phyloP scores from a whole-genome alignment of 257 asterid genomes.

The Avicennia marina region DNA sequence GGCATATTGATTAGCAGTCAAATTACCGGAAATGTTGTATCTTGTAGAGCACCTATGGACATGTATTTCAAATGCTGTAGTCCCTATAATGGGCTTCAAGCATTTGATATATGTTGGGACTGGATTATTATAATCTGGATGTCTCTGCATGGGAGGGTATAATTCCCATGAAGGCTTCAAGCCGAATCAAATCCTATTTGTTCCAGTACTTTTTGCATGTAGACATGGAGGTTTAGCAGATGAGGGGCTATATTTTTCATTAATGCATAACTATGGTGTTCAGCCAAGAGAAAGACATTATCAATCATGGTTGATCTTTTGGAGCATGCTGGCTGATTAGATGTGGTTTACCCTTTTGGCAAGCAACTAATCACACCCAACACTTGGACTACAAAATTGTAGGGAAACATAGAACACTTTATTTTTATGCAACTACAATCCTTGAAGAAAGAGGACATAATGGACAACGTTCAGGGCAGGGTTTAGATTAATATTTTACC shows the following conservation, averaged over 20 bases:
- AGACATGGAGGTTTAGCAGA: slow-evolving; percentile 84
- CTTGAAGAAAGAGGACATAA: too few species aligned
- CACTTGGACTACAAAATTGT: too few species aligned
- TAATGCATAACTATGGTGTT: slow-evolving; percentile 67
- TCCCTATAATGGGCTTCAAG: slow-evolving; percentile 59
- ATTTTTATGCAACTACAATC: too few species aligned
- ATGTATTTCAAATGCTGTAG: slow-evolving; percentile 97
- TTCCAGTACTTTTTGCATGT: slow-evolving; percentile 86
- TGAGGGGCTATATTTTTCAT: slow-evolving; percentile 65
- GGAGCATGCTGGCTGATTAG: slow-evolving; percentile 83
- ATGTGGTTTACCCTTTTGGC: slow-evolving; percentile 65
- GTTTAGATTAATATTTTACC: not conserved
- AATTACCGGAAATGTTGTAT: slow-evolving; percentile 54
- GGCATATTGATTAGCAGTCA: slow-evolving; percentile 60
- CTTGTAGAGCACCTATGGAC: slow-evolving; percentile 81
- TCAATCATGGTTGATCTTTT: slow-evolving; percentile 78
- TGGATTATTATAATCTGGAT: slow-evolving; percentile 85
- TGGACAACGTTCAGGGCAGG: too few species aligned
- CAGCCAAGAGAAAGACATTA: slow-evolving; percentile 77
- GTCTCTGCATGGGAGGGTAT: slow-evolving; percentile 74
- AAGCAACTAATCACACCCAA: not conserved
- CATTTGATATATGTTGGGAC: slow-evolving; percentile 55
- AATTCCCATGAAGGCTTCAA: slow-evolving; percentile 65
- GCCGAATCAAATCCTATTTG: slow-evolving; percentile 85
- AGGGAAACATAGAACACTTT: too few species aligned